These are phyloP conservation scores for Kuraishia ogatae DNA, from an alignment of 805 yeast species.

Conservation along the genomic window DNA sequence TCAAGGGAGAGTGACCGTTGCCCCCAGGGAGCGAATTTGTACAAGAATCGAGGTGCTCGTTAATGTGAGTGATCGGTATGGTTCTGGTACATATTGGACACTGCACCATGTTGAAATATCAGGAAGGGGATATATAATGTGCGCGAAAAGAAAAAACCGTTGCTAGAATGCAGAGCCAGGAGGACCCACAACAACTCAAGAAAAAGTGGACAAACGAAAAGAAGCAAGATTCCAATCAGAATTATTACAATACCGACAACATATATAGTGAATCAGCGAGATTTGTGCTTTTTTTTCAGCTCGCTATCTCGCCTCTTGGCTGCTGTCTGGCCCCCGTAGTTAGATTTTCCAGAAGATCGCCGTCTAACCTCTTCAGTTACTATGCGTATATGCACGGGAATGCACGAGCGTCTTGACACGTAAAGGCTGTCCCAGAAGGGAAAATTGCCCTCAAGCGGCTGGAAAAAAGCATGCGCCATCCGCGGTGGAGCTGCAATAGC, in stretches of 20 bases:
- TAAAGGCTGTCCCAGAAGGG: neutral
- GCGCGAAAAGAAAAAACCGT: neutral
- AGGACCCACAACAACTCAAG: neutral
- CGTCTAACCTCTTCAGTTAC: neutral
- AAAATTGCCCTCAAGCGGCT: neutral
- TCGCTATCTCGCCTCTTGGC: neutral
- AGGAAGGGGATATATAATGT: neutral
- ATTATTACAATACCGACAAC: too few relatives aligned
- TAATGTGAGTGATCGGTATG: constrained; percentile 19
- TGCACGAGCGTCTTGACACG: neutral
- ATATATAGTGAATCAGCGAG: too few relatives aligned
- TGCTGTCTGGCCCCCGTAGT: neutral
- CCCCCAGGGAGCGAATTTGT: constrained; percentile 2
- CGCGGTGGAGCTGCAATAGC: neutral
- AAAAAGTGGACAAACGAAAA: too few relatives aligned
- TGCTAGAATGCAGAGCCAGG: neutral
- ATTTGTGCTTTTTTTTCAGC: too few relatives aligned
- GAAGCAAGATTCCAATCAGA: too few relatives aligned
- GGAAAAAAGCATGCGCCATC: neutral
- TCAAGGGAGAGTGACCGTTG: neutral
- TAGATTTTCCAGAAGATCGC: neutral
- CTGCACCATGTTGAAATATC: constrained; percentile 16
- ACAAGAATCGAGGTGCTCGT: constrained; percentile 25
- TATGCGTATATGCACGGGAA: neutral
- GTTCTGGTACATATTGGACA: constrained; percentile 26